A percentile compares a stretch with the other conserved stretches of the same genome.
These are phyloP conservation scores for Rubroshorea leprosula DNA, from an alignment of 345 rosid species.

Conservation along the genomic window DNA sequence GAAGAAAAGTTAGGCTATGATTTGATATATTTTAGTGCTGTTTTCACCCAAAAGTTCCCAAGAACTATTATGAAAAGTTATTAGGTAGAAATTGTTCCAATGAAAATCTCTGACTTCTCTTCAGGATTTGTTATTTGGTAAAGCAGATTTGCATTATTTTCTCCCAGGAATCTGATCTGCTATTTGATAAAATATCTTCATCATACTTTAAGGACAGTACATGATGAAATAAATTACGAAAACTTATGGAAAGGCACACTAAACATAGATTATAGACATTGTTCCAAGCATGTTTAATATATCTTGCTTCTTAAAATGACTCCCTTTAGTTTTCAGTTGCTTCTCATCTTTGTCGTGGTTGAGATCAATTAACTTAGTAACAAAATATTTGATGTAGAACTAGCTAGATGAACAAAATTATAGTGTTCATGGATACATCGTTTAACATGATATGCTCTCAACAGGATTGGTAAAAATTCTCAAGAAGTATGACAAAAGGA, in stretches of 20 bases:
- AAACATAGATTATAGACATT: too few species aligned
- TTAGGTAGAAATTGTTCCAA: neutral
- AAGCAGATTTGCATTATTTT: neutral
- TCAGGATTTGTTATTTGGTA: neutral
- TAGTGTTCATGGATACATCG: neutral
- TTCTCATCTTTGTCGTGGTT: too few species aligned
- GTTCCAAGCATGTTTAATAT: too few species aligned
- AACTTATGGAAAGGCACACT: too few species aligned
- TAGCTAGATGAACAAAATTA: neutral
- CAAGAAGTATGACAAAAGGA: slow-evolving; percentile 93
- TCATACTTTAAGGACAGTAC: neutral
- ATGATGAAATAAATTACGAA: too few species aligned
- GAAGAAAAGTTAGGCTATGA: neutral
- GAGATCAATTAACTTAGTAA: neutral
- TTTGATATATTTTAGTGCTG: neutral
- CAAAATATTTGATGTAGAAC: neutral
- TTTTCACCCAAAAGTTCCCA: neutral
- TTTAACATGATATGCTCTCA: neutral
- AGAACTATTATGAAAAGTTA: neutral
- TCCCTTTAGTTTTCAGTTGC: too few species aligned
- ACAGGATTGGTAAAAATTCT: slow-evolving; percentile 89
- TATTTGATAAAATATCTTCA: neutral
- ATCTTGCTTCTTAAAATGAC: too few species aligned
- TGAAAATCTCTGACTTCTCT: neutral
- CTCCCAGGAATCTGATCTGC: neutral